phyloP scores from a whole-genome alignment of 129 eudicot species.

The Flaveria sonorensis region DNA sequence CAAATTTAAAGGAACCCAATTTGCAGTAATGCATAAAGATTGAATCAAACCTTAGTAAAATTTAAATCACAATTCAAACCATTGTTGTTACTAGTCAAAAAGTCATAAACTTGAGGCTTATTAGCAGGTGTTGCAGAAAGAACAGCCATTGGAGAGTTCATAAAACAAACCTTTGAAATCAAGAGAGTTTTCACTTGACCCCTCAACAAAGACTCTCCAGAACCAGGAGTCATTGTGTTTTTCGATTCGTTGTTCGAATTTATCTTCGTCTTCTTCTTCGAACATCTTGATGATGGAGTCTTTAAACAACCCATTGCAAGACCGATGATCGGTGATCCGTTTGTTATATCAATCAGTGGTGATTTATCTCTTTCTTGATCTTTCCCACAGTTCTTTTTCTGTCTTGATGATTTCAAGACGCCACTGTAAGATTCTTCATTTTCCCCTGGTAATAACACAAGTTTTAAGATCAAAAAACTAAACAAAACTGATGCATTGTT shows the following conservation, averaged over 20 bases:
- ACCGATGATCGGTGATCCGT: slow-evolving; percentile 91
- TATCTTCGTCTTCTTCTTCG: slow-evolving; percentile 48
- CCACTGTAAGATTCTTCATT: slow-evolving; percentile 46
- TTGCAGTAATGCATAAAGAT: background rate
- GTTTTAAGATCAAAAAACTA: background rate
- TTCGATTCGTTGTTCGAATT: background rate
- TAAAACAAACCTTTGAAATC: slow-evolving; percentile 48
- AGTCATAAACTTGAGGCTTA: slow-evolving; percentile 58
- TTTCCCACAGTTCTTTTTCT: background rate
- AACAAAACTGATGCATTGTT: background rate
- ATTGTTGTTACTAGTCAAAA: slow-evolving; percentile 21
- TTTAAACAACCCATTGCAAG: slow-evolving; percentile 66
- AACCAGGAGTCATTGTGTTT: slow-evolving; percentile 51
- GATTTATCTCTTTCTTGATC: slow-evolving; percentile 59
- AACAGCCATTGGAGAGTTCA: slow-evolving; percentile 47
- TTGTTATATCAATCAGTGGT: slow-evolving; percentile 75
- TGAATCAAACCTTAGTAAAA: slow-evolving; percentile 62
- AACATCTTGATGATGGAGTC: slow-evolving; percentile 68
- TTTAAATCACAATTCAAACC: slow-evolving; percentile 42
- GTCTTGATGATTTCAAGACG: slow-evolving; percentile 33
- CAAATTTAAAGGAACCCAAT: background rate
- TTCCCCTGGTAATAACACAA: slow-evolving; percentile 39
- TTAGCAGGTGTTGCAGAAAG: slow-evolving; percentile 87
- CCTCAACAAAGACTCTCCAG: slow-evolving; percentile 85
- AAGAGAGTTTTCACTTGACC: slow-evolving; percentile 84